Evolutionary conservation across 2,329 filamentous ascomycete genomes (phyloP).

Genomic region (Fusarium brevicatenulatum): DNA sequence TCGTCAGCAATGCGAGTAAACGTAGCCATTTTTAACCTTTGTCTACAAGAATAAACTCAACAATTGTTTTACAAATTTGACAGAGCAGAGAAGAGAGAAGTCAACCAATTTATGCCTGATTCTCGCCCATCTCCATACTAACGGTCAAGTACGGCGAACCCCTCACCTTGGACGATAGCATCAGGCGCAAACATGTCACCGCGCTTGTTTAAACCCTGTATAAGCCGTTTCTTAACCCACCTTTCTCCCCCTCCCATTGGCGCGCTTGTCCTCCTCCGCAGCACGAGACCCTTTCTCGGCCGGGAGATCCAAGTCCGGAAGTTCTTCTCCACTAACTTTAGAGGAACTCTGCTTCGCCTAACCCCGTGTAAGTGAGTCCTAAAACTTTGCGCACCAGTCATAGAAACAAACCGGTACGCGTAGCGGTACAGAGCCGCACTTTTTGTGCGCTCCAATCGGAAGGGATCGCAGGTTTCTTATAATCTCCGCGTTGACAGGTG

Average conservation of each 20-base stretch:
- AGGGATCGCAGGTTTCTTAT: not conserved
- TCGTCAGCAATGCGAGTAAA: constrained; percentile 74
- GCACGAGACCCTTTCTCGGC: not conserved
- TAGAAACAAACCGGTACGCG: not conserved
- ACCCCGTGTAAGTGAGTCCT: not conserved
- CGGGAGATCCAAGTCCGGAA: not conserved
- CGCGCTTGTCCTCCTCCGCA: not conserved
- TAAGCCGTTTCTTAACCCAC: not conserved
- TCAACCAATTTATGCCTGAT: constrained; percentile 1
- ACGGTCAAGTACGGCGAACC: constrained; percentile 8
- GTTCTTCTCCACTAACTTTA: not conserved
- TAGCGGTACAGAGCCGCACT: constrained; percentile 9
- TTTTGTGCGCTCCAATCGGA: constrained; percentile 19
- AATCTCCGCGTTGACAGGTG: not conserved
- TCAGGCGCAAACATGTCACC: not conserved
- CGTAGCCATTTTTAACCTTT: constrained; percentile 68
- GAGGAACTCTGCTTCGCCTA: not conserved
- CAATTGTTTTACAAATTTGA: not conserved
- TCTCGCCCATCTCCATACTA: not conserved
- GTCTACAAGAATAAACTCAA: not conserved
- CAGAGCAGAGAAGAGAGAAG: not conserved
- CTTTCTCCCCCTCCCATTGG: not conserved
- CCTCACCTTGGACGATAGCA: not conserved
- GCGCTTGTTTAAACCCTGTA: not conserved
- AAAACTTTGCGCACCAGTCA: constrained; percentile 22